Base-by-base conservation (phyloP, 805 yeast genomes). In the Saccharomycopsis synnaedendra region DNA sequence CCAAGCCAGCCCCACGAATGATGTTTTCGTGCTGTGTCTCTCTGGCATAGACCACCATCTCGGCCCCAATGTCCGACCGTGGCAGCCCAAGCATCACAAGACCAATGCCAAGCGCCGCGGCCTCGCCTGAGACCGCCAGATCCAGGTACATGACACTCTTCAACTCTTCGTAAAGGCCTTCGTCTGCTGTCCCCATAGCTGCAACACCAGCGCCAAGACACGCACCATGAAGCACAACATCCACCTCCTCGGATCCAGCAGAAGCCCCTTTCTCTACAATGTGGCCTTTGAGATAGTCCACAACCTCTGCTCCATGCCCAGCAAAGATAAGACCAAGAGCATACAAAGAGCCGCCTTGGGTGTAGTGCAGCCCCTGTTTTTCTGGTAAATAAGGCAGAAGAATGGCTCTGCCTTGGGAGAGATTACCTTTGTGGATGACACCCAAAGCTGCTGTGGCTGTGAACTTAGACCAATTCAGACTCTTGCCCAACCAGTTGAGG, bases 391-490 rank as follows among this genome's bases (percentile, higher is more conserved):
- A 93, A 27, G 97, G 97, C 55, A 82, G 82, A 61, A 93, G 74
- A 44, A 90, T 78, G 54, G 81, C 76, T 61, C 80, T 80, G 46
- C 97, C 98, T 61, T 88, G 95, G 0, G 95, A 76, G 49, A 93
- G 72, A 64, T 90, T 90, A 46, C 98, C 97, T 60, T 83, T 85
- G 63, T 93, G 97, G 56, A 93, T 89, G 32, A 90, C 97, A 61
- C 98, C 98, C 52, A 93, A 70, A 9, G 97, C 97, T 5, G 97
- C 97, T 9, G 97, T 90, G 2, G 97, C 97, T 0, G 96, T 80
- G 64, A 93, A 93, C 62, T 90, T 93, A 4, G 97, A 88, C 98
- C 98, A 93, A 65, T 90, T 88, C 42, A 90, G 82, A n/a, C 98
- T 97, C 66, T 88, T 86, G 41, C 95, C 94, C 56, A 93, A 72